Percentiles rank a stretch among this genome's conserved stretches.
Evolutionary conservation across 139 green algal species (phyloP).

Genomic region (Limnomonas spitsbergensis): DNA sequence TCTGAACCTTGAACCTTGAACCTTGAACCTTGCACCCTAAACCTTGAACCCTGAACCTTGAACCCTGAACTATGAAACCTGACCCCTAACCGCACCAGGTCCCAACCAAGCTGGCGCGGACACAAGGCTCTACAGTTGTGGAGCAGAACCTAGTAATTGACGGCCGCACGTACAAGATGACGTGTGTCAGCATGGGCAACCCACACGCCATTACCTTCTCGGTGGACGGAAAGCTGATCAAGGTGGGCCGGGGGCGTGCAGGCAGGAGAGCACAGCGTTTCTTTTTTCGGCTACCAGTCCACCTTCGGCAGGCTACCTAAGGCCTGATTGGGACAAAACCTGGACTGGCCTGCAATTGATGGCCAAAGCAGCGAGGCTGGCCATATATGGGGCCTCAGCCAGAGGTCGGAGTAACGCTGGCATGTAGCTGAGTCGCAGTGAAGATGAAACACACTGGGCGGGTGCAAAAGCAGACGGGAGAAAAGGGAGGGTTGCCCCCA

Average conservation of each 20-base stretch:
- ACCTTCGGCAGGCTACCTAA: too few species aligned
- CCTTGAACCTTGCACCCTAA: too few species aligned
- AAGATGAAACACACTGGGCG: not conserved
- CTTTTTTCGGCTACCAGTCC: too few species aligned
- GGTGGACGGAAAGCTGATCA: conserved; percentile 61
- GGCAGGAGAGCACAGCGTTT: too few species aligned
- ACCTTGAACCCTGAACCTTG: too few species aligned
- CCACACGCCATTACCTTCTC: conserved; percentile 88
- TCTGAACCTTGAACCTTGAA: too few species aligned
- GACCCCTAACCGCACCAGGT: too few species aligned
- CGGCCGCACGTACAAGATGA: conserved; percentile 76
- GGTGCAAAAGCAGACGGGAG: not conserved
- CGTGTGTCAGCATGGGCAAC: conserved; percentile 96
- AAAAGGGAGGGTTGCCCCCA: not conserved
- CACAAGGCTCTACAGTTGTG: conserved; percentile 69
- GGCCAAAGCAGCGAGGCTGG: too few species aligned
- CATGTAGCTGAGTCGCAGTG: not conserved
- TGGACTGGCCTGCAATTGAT: too few species aligned
- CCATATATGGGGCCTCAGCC: too few species aligned
- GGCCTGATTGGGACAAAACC: too few species aligned
- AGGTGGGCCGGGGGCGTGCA: conserved; percentile 36
- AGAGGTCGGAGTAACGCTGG: not conserved
- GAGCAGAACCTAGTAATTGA: conserved; percentile 64
- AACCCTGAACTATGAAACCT: too few species aligned
- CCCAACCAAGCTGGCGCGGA: conserved; percentile 79